Evolutionary conservation across 2,329 filamentous ascomycete genomes (phyloP).

Genomic region (Pseudogymnoascus sp.): DNA sequence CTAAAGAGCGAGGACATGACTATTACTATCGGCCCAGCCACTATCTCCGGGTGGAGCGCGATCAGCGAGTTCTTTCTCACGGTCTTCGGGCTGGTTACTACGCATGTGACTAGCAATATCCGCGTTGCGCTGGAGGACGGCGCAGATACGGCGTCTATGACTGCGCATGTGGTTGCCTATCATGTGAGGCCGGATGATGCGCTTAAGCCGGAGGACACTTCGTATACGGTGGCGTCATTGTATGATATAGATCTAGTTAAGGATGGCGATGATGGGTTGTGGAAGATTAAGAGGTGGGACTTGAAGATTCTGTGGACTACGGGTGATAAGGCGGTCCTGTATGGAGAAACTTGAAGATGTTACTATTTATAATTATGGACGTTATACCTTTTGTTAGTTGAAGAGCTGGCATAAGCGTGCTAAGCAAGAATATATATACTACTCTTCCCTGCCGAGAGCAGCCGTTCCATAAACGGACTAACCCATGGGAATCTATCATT

Average conservation of each 20-base stretch:
- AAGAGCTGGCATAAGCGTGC: neutral
- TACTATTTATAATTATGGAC: neutral
- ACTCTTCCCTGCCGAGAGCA: neutral
- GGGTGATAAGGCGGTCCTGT: conserved; percentile 20
- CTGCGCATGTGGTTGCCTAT: conserved; percentile 23
- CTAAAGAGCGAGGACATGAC: conserved; percentile 12
- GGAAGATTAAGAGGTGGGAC: conserved; percentile 30
- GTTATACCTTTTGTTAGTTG: neutral
- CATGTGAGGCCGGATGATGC: conserved; percentile 27
- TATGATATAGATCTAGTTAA: conserved; percentile 29
- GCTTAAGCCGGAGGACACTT: conserved; percentile 17
- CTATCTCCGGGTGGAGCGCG: conserved; percentile 10
- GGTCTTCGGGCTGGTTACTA: conserved; percentile 25
- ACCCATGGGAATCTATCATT: neutral
- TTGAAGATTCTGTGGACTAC: conserved; percentile 28
- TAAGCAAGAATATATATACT: neutral
- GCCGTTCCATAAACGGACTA: neutral
- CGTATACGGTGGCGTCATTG: conserved; percentile 22
- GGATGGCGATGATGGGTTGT: conserved; percentile 26
- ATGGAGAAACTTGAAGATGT: neutral
- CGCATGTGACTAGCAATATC: conserved; percentile 28
- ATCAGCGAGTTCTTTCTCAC: conserved; percentile 16
- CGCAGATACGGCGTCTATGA: conserved; percentile 23
- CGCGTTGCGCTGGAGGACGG: conserved; percentile 25
- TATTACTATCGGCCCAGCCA: conserved; percentile 9